Evolutionary conservation across 345 rosid species (phyloP).

Genomic region (Citrus reticulata): DNA sequence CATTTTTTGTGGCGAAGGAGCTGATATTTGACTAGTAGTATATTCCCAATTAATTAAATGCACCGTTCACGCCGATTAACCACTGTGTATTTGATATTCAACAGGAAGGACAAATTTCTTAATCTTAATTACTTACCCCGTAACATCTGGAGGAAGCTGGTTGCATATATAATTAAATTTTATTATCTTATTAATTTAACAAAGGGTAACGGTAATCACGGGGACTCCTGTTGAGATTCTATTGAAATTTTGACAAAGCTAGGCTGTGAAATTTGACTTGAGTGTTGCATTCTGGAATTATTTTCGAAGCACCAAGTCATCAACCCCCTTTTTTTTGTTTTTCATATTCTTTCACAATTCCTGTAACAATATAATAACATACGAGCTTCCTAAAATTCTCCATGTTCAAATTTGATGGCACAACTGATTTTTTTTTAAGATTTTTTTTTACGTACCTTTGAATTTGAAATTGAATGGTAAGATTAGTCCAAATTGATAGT

Average conservation of each 20-base stretch:
- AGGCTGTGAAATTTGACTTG: constrained; percentile 20
- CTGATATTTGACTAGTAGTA: not conserved
- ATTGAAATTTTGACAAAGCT: not conserved
- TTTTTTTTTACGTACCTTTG: not conserved
- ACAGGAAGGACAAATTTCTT: not conserved
- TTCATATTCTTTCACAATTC: not conserved
- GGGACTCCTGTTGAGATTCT: not conserved
- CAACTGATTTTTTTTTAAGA: not conserved
- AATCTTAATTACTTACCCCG: constrained; percentile 11
- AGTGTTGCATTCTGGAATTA: not conserved
- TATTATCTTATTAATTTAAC: not conserved
- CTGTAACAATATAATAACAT: not conserved
- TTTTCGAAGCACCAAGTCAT: not conserved
- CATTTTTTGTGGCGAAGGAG: no score
- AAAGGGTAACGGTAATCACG: constrained; percentile 31
- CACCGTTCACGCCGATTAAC: not conserved
- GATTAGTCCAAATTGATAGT: constrained; percentile 29
- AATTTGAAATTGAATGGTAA: not conserved
- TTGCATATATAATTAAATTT: not conserved
- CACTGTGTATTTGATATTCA: not conserved
- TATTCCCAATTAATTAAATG: not conserved
- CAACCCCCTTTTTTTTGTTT: not conserved
- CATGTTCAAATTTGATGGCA: not conserved
- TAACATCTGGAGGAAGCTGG: constrained; percentile 15
- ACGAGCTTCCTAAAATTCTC: not conserved